Base-by-base conservation (phyloP, 2,329 filamentous ascomycete species). In the Fonsecaea erecta region DNA sequence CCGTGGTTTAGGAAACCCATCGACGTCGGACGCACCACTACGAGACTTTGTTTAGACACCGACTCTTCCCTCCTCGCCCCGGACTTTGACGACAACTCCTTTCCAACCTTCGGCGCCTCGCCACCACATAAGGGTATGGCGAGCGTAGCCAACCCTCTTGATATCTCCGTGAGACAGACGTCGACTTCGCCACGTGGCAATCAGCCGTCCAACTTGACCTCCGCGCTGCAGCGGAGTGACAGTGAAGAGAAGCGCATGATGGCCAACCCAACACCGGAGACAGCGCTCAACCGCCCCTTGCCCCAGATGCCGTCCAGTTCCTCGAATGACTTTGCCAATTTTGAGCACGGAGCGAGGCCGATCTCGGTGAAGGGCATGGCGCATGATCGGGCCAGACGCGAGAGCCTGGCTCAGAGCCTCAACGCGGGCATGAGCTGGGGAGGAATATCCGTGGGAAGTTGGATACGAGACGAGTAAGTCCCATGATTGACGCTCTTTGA, bases 401-500 rank as follows among this genome's bases (percentile, higher is more conserved):
- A 88, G 76, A 86, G 85, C 75, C 80, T 84, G 68, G 84, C 85
- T 43, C 84, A 86, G 71, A 88, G 86, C 74, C 78, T 88, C 66
- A 81, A 85, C 58, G 90, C 88, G 69, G 93, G 94, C 73, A 93
- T 97, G 89, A 97, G 93, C 79, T 99, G 94, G 93, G 94, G 94
- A 75, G 94, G 93, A 70, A 88, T 97, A 66, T 98, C 94, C 8
- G 92, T 98, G 70, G 94, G 94, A 68, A 98, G 94, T 75, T 98
- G 96, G 84, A 95, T 99, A 78, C 86, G 92, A 78, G 94, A 99
- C 81, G 95, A 99, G 95, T 99, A 88, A 88, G 94, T n/a, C 43
- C 46, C 40, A 24, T 40, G 40, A 34, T 21, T 14, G 46, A 8
- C 46, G 21, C 51, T 14, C 40, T 60, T 52, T 56, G 32, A 24